Evolutionary conservation across 2,329 filamentous ascomycete genomes (phyloP).

Genomic region (Calonectria ilicicola): DNA sequence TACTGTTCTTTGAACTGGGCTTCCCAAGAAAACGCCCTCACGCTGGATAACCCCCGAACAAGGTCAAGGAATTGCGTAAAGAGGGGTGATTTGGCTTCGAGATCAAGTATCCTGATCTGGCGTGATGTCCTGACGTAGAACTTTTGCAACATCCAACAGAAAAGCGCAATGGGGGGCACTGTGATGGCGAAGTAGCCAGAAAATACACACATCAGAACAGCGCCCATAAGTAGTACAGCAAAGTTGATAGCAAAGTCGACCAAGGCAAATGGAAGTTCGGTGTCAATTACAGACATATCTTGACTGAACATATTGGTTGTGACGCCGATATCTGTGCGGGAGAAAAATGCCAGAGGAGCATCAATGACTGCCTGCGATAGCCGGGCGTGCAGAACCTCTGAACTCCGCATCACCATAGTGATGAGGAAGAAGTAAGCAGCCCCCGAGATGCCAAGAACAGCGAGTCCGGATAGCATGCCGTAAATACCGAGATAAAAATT

Average conservation of each 20-base stretch:
- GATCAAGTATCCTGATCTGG: slow-evolving; percentile 46
- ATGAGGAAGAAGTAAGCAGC: slow-evolving; percentile 15
- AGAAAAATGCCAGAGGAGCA: slow-evolving; percentile 53
- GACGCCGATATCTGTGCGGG: slow-evolving; percentile 49
- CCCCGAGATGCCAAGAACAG: slow-evolving; percentile 14
- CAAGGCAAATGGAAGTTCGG: slow-evolving; percentile 45
- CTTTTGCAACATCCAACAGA: slow-evolving; percentile 40
- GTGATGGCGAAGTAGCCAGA: slow-evolving; percentile 26
- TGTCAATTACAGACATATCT: slow-evolving; percentile 51
- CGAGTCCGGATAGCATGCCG: slow-evolving; percentile 22
- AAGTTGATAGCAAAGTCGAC: slow-evolving; percentile 36
- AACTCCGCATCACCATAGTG: slow-evolving; percentile 14
- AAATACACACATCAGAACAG: slow-evolving; percentile 30
- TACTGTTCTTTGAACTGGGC: slow-evolving; percentile 33
- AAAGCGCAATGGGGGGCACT: slow-evolving; percentile 5
- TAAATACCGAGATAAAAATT: slow-evolving; percentile 31
- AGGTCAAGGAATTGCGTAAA: slow-evolving; percentile 45
- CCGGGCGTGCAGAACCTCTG: slow-evolving; percentile 24
- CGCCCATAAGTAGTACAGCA: slow-evolving; percentile 8
- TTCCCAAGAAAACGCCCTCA: slow-evolving; percentile 52
- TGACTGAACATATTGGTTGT: slow-evolving; percentile 55
- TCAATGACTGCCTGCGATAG: slow-evolving; percentile 20
- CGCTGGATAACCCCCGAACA: slow-evolving; percentile 37
- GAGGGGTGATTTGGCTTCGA: slow-evolving; percentile 46
- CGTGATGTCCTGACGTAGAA: slow-evolving; percentile 49